phyloP scores from a whole-genome alignment of 2,329 filamentous ascomycete species.

The Neoscytalidium dimidiatum region DNA sequence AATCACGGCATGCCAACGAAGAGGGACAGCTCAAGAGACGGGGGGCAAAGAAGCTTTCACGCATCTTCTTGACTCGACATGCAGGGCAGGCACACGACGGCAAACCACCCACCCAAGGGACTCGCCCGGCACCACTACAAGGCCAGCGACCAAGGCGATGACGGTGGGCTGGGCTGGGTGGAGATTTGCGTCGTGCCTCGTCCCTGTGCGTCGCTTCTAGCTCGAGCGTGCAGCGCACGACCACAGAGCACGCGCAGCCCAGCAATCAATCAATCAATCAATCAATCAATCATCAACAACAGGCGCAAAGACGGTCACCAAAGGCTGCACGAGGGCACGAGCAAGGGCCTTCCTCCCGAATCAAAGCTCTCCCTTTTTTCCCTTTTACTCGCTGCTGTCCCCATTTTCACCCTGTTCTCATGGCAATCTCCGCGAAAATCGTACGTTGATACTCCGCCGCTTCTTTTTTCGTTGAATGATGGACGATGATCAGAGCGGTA shows the following conservation, averaged over 20 bases:
- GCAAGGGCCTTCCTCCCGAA: background rate
- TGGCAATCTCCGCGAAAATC: constrained; percentile 15
- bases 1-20: constrained; percentile 28
- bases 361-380: background rate
- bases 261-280: background rate
- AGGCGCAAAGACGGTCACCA: constrained; percentile 16
- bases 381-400: background rate
- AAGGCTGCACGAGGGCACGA: background rate
- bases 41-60: constrained; percentile 26
- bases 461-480: background rate
- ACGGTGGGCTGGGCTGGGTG: background rate
- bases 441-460: background rate
- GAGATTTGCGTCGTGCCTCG: background rate
- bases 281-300: too few relatives aligned
- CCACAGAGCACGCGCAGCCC: background rate
- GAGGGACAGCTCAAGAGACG: constrained; percentile 27
- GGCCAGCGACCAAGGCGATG: background rate
- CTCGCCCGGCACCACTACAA: background rate
- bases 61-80: background rate
- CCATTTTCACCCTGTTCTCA: background rate
- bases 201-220: background rate
- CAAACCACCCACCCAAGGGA: background rate
- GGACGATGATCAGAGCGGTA: constrained; percentile 5
- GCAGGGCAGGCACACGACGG: background rate
- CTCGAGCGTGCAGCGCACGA: background rate